Conservation (phyloP, 169 alveolate species). For the Miamiensis avidus region DNA sequence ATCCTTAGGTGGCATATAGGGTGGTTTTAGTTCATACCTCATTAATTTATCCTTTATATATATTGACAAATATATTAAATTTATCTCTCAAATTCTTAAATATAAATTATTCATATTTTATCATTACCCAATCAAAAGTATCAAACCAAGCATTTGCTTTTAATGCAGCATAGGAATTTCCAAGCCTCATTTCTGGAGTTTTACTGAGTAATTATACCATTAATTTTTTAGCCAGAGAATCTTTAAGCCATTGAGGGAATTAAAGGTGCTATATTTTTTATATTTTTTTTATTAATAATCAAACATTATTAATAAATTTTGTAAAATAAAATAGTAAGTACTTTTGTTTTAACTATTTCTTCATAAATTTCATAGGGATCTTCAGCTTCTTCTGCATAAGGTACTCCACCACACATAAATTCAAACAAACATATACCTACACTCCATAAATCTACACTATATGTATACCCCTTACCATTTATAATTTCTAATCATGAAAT, state of each 20-base stretch:
- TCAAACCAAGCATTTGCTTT: slow-evolving; percentile 52
- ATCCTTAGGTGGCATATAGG: slow-evolving; percentile 39
- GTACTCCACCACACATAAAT: slow-evolving; percentile 97
- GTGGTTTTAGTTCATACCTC: slow-evolving; percentile 37
- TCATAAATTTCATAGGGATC: slow-evolving; percentile 95
- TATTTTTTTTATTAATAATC: no score
- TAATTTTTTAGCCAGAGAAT: slow-evolving; percentile 50
- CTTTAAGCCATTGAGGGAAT: slow-evolving; percentile 49
- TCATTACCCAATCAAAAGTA: slow-evolving; percentile 41
- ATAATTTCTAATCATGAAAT: slow-evolving; percentile 64
- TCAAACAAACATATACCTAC: slow-evolving; percentile 98
- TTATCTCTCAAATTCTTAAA: not conserved
- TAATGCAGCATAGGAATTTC: slow-evolving; percentile 43
- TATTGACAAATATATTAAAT: no score
- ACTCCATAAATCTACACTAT: slow-evolving; percentile 97
- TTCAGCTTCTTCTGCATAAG: slow-evolving; percentile 96
- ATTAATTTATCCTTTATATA: slow-evolving; percentile 38
- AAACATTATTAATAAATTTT: no score
- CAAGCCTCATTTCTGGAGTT: slow-evolving; percentile 54
- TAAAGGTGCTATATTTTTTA: not conserved
- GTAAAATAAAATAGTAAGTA: no score
- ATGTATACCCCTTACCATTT: slow-evolving; percentile 95
- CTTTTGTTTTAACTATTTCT: slow-evolving; percentile 83
- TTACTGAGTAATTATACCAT: slow-evolving; percentile 55
- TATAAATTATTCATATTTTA: not conserved